Evolutionary conservation across 768 basidiomycete genomes (phyloP).

Genomic region (Lyophyllum decastes): DNA sequence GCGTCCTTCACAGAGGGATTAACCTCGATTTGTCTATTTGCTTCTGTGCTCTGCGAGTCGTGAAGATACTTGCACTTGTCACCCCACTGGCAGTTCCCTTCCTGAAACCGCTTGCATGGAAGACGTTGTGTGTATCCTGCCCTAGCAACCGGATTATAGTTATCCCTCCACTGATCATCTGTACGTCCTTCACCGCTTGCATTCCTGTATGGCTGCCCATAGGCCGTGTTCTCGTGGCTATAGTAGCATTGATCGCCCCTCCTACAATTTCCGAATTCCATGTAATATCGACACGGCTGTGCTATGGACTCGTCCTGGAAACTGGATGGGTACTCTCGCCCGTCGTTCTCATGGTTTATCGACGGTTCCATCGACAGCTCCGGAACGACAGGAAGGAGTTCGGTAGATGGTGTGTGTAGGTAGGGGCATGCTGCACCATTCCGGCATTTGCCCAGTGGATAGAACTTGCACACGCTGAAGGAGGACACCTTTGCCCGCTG

Average conservation of each 20-base stretch:
- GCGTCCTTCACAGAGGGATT: slow-evolving; percentile 7
- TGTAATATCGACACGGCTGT: slow-evolving; percentile 24
- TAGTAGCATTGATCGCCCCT: slow-evolving; percentile 12
- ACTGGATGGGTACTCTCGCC: neutral
- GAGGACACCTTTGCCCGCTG: slow-evolving; percentile 10
- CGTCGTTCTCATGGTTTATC: neutral
- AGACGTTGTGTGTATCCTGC: neutral
- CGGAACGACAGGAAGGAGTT: neutral
- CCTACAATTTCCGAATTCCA: slow-evolving; percentile 13
- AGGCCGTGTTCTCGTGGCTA: slow-evolving; percentile 5
- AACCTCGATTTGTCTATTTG: neutral
- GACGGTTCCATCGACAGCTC: neutral
- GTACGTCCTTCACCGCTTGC: neutral
- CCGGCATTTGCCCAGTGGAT: slow-evolving; percentile 36
- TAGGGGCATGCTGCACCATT: slow-evolving; percentile 41
- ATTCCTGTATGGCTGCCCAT: neutral
- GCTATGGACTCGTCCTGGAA: neutral
- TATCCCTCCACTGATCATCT: neutral
- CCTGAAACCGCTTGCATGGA: slow-evolving; percentile 3
- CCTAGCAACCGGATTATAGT: neutral
- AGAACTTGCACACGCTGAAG: slow-evolving; percentile 32
- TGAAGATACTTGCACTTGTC: slow-evolving; percentile 10
- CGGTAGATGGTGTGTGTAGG: slow-evolving; percentile 26
- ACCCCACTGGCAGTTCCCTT: slow-evolving; percentile 5
- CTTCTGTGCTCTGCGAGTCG: neutral